Base-by-base conservation (phyloP, 768 basidiomycete species). In the Leccinum incarnatum region DNA sequence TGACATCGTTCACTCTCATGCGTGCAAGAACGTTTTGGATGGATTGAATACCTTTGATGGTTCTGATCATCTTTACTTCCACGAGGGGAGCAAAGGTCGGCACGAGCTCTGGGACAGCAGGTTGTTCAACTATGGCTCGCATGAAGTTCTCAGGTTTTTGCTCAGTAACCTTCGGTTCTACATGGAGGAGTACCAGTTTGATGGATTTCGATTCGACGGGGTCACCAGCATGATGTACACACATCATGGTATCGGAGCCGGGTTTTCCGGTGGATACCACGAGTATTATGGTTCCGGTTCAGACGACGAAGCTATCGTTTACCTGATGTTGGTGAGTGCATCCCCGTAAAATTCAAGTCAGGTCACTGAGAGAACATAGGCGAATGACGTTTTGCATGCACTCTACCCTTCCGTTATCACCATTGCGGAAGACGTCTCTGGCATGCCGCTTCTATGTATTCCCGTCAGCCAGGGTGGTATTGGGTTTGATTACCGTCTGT, bases 161-260 rank as follows among this genome's bases (percentile, higher is more conserved):
- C 77, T 98, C 64, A 95, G 94, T 71, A 99, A 99, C 72, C 76
- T 98, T 49, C 85, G 96, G 21, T 99, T 88, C 80, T 99, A 88
- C 79, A 85, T 98, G 75, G 96, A 99, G 59, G 91, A 93, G 69
- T 99, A 91, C 75, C 83, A 83, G 65, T 98, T 99, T 72, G 97
- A 98, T 67, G 97, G 97, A 11, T 99, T 98, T 84, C 80, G 97
- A 46, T 99, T 99, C 70, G 97, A 99, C 65, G 97, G 97, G 27
- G 97, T 99, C 51, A 99, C 97, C 4, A 95, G 93, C 69, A 98
- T 98, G 96, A 95, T 99, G 93, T 99, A 98, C 76, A 77, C 84
- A 53, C 97, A 99, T 70, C 97, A 98, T 74, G 97, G 97, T 10
- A 98, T 98, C 65, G 96, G 96, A 15, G 84, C 95, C 8, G 97